Base-by-base conservation (phyloP, 495 filamentous ascomycete species). In the Staphylotrichum tortipilum region DNA sequence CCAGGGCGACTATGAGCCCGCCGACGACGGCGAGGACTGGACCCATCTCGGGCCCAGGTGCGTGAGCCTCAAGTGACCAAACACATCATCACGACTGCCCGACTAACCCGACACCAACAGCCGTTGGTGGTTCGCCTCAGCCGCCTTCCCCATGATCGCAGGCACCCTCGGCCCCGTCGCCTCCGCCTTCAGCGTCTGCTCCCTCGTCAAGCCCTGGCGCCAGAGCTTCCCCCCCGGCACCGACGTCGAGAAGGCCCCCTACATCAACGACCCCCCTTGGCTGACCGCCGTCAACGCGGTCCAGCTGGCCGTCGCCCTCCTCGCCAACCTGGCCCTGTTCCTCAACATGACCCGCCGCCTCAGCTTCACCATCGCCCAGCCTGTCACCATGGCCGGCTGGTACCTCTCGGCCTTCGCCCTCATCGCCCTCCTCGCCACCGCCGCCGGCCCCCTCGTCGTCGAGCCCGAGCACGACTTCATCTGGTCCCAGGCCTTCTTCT, bases 61-160 rank as follows among this genome's bases (percentile, higher is more conserved):
- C n/a, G n/a, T n/a, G n/a, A n/a, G n/a, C n/a, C n/a, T n/a, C n/a
- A n/a, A n/a, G n/a, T n/a, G n/a, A n/a, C n/a, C n/a, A n/a, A n/a
- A n/a, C n/a, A n/a, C n/a, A n/a, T n/a, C n/a, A n/a, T n/a, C n/a
- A n/a, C n/a, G n/a, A n/a, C n/a, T n/a, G n/a, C n/a, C 30, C 26
- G 22, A 29, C 35, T 45, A 19, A 6, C 44, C 18, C 2, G 38
- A 26, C 33, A 31, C 29, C 24, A 33, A 37, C 18, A 77, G 82
- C 49, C 81, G 82, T 34, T 95, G 88, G 88, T 95, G 89, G 88
- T 83, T 91, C 55, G 85, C 86, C 8, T 85, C 82, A 18, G 86
- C 87, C 0, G 85, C 80, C 9, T 87, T 88, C 54, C 89, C 89
- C 24, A 75, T 94, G 57, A 71, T 89, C 24, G 86, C 88, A 39